phyloP scores from a whole-genome alignment of 306 rosid species.

The Clitoria ternatea region DNA sequence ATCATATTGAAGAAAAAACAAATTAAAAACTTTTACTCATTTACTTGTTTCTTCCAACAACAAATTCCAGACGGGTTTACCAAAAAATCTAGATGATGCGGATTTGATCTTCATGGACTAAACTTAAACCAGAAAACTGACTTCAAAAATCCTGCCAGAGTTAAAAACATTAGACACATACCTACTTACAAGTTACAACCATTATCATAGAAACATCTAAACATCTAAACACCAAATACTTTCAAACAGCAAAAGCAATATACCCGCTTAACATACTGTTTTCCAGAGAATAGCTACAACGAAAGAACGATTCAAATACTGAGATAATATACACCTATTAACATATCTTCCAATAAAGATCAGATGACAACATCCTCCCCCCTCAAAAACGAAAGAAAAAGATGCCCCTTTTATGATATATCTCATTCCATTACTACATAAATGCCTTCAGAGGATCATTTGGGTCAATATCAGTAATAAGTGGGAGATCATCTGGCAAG shows the following conservation, averaged over 20 bases:
- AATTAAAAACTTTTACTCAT: too few relatives aligned
- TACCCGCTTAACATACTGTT: not conserved
- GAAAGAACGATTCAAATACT: slow-evolving; percentile 6
- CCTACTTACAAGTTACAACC: too few relatives aligned
- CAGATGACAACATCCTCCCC: not conserved
- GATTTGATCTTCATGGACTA: too few relatives aligned
- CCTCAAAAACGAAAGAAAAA: too few relatives aligned
- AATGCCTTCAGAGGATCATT: slow-evolving; percentile 64
- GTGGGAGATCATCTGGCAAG: slow-evolving; percentile 63
- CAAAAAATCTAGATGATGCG: too few relatives aligned
- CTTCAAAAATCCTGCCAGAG: not conserved
- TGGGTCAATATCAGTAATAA: slow-evolving; percentile 52
- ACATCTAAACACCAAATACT: too few relatives aligned
- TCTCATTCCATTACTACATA: slow-evolving; percentile 17
- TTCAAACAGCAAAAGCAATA: not conserved
- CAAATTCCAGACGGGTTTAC: too few relatives aligned
- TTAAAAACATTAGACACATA: not conserved
- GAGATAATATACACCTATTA: not conserved
- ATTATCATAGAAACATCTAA: not conserved
- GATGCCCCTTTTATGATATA: not conserved
- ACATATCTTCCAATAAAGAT: not conserved
- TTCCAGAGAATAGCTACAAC: not conserved
- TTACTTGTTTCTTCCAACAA: too few relatives aligned
- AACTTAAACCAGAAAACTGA: too few relatives aligned
- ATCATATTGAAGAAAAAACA: too few relatives aligned